Conservation (phyloP, 768 basidiomycete genomes). For the Cystobasidium onofrii region DNA sequence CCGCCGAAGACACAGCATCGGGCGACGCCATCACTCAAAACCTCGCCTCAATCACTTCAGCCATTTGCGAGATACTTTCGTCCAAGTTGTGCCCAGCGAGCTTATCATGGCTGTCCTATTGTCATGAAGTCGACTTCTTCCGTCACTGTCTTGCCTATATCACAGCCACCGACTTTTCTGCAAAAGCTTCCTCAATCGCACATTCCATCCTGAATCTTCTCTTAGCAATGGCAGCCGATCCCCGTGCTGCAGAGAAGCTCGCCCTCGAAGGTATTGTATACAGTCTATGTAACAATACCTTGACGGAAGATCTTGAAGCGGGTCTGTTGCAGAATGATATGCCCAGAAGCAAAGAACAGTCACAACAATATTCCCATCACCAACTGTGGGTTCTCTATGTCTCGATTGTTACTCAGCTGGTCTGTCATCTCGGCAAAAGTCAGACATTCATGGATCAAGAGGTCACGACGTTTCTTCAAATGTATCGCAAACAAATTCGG, state of each 20-base stretch:
- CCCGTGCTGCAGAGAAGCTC: conserved; percentile 70
- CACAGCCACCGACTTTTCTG: conserved; percentile 51
- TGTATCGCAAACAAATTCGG: conserved; percentile 72
- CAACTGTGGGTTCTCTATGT: conserved; percentile 75
- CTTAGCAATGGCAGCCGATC: conserved; percentile 68
- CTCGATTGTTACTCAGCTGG: conserved; percentile 64
- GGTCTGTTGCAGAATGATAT: conserved; percentile 59
- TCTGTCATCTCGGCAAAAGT: conserved; percentile 58
- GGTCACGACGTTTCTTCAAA: conserved; percentile 72
- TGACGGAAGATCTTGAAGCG: conserved; percentile 65
- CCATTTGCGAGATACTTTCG: conserved; percentile 58
- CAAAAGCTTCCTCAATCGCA: conserved; percentile 48
- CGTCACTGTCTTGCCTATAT: conserved; percentile 51
- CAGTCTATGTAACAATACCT: conserved; percentile 73
- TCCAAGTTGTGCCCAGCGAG: conserved; percentile 52
- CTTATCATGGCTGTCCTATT: conserved; percentile 62
- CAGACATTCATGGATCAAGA: conserved; percentile 72
- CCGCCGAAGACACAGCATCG: not conserved
- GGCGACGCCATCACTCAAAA: conserved; percentile 49
- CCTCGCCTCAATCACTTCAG: conserved; percentile 53
- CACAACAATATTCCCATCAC: conserved; percentile 58
- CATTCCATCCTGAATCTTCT: conserved; percentile 75
- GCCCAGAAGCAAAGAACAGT: not conserved
- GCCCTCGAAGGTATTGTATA: conserved; percentile 72
- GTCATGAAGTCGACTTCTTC: conserved; percentile 73